Conservation (phyloP, 2,329 filamentous ascomycete species). For the Aureobasidium mangrovei region DNA sequence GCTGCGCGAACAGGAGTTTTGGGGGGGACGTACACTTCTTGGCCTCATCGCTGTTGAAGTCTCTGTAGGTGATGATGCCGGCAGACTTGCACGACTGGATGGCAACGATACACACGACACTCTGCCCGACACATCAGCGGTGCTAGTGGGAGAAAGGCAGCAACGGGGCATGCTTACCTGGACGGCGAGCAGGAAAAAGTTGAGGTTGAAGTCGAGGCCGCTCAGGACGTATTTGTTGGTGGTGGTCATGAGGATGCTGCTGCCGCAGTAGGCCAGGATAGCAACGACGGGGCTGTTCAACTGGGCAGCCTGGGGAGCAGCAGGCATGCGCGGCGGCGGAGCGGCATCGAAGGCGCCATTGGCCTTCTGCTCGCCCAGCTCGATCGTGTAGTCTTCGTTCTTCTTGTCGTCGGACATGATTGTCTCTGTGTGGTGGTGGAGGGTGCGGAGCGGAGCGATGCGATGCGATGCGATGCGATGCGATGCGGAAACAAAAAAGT, state of each 20-base stretch:
- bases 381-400: slow-evolving; percentile 64
- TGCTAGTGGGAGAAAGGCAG: background rate
- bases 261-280: slow-evolving; percentile 82
- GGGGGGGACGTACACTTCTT: slow-evolving; percentile 65
- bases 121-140: slow-evolving; percentile 43
- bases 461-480: too few species aligned
- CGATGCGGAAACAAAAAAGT: too few species aligned
- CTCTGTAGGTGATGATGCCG: slow-evolving; percentile 73
- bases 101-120: slow-evolving; percentile 75
- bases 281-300: slow-evolving; percentile 60
- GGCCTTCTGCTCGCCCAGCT: slow-evolving; percentile 54
- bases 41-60: slow-evolving; percentile 80
- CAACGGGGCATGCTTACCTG: slow-evolving; percentile 57
- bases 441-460: background rate
- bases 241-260: slow-evolving; percentile 99
- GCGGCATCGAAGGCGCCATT: slow-evolving; percentile 36
- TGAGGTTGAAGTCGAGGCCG: slow-evolving; percentile 84
- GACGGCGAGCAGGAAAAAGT: slow-evolving; percentile 86
- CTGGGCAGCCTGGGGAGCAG: slow-evolving; percentile 29
- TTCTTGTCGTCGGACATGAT: slow-evolving; percentile 86
- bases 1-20: background rate
- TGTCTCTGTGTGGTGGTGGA: background rate
- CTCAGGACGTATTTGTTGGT: slow-evolving; percentile 98
- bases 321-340: slow-evolving; percentile 41
- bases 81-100: slow-evolving; percentile 75